Base-by-base conservation (phyloP, 2,329 filamentous ascomycete genomes). In the Fusarium cicatricum region DNA sequence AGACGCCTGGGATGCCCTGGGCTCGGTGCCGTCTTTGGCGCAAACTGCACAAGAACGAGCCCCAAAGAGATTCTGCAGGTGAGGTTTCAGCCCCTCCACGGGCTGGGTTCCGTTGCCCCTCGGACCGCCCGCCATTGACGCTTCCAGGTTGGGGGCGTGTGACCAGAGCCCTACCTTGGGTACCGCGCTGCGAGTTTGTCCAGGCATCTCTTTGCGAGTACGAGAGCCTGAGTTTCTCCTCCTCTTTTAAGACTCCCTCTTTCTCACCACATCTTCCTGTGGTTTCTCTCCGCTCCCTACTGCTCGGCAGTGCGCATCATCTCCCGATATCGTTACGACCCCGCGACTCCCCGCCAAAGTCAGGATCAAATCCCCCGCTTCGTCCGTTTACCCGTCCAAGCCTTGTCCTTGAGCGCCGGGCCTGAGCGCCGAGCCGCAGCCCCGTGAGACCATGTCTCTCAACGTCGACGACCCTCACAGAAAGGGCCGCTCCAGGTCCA, bases 381-480 rank as follows among this genome's bases (percentile, higher is more conserved):
- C 26, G 36, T 40, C 26, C 14, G 33, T 12, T 28, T 41, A 31
- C 26, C 28, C 43, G 36, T 29, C 58, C 52, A 51, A 40, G 19
- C 39, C 46, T 33, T 40, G 44, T 45, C 40, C 49, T 40, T 49
- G 51, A 47, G 23, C n/a, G n/a, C n/a, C n/a, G n/a, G n/a, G n/a
- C n/a, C n/a, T n/a, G n/a, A n/a, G n/a, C n/a, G n/a, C n/a, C n/a
- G n/a, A n/a, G n/a, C n/a, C n/a, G n/a, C n/a, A n/a, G n/a, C n/a
- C n/a, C n/a, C n/a, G n/a, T 33, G 38, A 49, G 46, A 65, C 54
- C 66, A 85, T 85, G 82, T 84, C 83, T 64, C 75, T 84, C 38
- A 74, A 77, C 50, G 78, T 82, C 47, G 79, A 80, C 54, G 77
- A 79, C 51, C 70, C 70, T 53, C 71, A 73, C 42, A 76, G 76